Evolutionary conservation across 1,139 yeast genomes (phyloP), one percentile per base, ranked within the genome.

Genomic region (Diutina mesorugosa): DNA sequence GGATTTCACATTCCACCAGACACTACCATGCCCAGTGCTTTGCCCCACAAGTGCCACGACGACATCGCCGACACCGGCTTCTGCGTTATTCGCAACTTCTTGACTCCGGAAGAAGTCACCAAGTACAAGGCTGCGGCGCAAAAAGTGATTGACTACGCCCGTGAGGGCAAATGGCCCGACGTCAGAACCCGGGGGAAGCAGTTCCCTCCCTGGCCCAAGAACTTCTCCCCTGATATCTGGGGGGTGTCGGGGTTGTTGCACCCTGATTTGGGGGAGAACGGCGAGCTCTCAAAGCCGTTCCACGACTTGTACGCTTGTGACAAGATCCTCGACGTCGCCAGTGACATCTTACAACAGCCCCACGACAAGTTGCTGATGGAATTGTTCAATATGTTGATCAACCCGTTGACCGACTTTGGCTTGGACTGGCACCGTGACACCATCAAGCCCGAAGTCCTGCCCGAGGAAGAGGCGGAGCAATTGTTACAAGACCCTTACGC

Each of bases 181-280:
- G 82, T 79, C 14, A 71, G 84, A 62, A 78, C 83, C 4, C 66
- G 78, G 56, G 83, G 83, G 6, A 80, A 80, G 60, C 84, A 79
- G 63, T 80, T 80, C 62, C 84, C 84, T 4, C 84, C 84, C 28
- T 80, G 84, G 84, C 83, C 83, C 14, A 69, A 70, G 60, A 77
- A 78, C 61, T 78, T 75, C 61, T 73, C 75, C 58, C 82, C 83
- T 3, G 83, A 80, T 60, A 79, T 80, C 59, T 80, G 84, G 84
- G 84, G 84, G 1, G 69, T 80, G 16, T 67, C 78, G 12, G 81
- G 81, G 1, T 68, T 80, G 56, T 68, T 80, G 64, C 77, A 79
- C 61, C 84, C 84, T 0, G 78, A 74, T 56, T 67, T 79, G 60
- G 72, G 72, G 1, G 41, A 48, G 8, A 48, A 48, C 7, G 51